phyloP scores from a whole-genome alignment of 2,329 filamentous ascomycete genomes.

The Emericellopsis atlantica region DNA sequence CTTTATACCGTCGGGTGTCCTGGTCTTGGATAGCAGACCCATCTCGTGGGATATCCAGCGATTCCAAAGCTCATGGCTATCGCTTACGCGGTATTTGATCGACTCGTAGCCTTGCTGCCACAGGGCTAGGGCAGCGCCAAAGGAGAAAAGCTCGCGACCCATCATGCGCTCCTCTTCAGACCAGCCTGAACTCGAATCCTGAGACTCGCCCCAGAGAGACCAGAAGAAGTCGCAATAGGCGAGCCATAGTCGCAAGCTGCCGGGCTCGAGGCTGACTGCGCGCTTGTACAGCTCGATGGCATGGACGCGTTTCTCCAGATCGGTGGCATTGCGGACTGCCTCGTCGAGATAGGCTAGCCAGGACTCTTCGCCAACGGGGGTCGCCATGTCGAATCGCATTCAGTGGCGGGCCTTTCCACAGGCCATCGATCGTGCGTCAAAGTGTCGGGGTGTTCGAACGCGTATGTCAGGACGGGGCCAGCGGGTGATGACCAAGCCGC shows the following conservation, averaged over 20 bases:
- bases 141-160: conserved; percentile 59
- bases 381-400: conserved; percentile 26
- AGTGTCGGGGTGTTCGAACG: background rate
- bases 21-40: conserved; percentile 47
- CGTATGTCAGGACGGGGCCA: no score
- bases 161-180: conserved; percentile 56
- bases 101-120: conserved; percentile 62
- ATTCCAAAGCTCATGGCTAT: conserved; percentile 71
- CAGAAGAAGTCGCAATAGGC: conserved; percentile 70
- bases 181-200: conserved; percentile 42
- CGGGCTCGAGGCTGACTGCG: conserved; percentile 59
- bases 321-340: conserved; percentile 44
- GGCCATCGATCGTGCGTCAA: background rate
- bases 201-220: conserved; percentile 53
- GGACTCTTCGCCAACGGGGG: conserved; percentile 59
- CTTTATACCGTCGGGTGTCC: conserved; percentile 43
- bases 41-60: conserved; percentile 62
- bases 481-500: no score
- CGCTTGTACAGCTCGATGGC: conserved; percentile 61
- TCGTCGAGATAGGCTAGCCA: conserved; percentile 72
- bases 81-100: conserved; percentile 61
- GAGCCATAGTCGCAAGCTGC: conserved; percentile 62
- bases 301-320: conserved; percentile 55
- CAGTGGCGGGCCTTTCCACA: background rate
- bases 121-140: conserved; percentile 51